Evolutionary conservation across 176 grass and related monocot genomes (phyloP).

Genomic region (Oryza brachyantha): DNA sequence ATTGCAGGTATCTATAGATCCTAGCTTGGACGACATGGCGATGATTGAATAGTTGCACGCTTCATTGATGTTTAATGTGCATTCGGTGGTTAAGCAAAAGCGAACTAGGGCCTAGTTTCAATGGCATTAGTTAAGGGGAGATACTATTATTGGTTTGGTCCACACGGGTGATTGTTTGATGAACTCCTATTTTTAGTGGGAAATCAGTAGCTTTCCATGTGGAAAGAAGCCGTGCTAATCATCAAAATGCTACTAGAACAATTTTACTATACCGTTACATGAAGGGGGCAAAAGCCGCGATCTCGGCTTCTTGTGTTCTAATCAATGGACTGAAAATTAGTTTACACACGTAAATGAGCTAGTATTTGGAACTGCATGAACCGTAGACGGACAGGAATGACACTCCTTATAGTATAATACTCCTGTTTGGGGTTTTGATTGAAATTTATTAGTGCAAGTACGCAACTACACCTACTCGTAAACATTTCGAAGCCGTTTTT

Average conservation of each 20-base stretch:
- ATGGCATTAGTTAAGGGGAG: neutral
- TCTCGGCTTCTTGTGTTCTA: neutral
- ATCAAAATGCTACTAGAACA: neutral
- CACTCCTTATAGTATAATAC: neutral
- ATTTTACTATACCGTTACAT: neutral
- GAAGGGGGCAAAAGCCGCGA: neutral
- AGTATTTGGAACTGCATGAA: neutral
- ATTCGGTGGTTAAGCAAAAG: conserved; percentile 35
- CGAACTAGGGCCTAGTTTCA: neutral
- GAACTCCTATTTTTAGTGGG: neutral
- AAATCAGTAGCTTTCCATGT: conserved; percentile 23
- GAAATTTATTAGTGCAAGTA: no score
- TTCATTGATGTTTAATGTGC: conserved; percentile 9
- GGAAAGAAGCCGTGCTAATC: conserved; percentile 12
- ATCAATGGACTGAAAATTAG: neutral
- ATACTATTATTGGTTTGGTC: conserved; percentile 4
- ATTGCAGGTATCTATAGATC: conserved; percentile 18
- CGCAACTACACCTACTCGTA: neutral
- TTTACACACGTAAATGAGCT: neutral
- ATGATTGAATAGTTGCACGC: conserved; percentile 28
- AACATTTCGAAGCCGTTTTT: neutral
- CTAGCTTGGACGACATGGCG: neutral
- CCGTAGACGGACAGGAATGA: neutral
- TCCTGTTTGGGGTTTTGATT: neutral
- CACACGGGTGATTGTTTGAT: neutral